A percentile compares a stretch with the other conserved stretches of the same genome.
Conservation (phyloP, 2,329 filamentous ascomycete genomes). For the Penicillium sp. region DNA sequence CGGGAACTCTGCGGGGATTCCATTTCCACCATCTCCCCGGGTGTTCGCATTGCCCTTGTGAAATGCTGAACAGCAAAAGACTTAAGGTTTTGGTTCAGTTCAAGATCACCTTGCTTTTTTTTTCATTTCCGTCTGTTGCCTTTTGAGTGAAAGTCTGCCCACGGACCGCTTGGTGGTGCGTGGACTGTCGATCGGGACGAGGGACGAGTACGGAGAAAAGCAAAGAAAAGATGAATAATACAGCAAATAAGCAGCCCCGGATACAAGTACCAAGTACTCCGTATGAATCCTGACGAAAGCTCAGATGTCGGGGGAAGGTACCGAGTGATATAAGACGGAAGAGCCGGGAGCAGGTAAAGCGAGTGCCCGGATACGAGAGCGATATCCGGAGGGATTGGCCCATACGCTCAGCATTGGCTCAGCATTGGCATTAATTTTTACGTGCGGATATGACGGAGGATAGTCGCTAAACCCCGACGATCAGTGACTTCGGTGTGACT, state of each 20-base stretch:
- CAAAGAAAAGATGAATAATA: no score
- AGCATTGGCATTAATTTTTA: conserved; percentile 1
- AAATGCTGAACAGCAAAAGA: background rate
- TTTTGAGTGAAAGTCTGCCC: background rate
- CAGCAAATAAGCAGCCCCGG: no score
- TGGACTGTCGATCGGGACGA: background rate
- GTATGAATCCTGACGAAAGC: no score
- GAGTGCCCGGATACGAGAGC: conserved; percentile 3
- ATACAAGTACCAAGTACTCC: no score
- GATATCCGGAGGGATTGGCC: background rate
- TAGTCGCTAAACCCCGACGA: background rate
- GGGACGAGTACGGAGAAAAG: no score
- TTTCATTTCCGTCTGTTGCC: background rate
- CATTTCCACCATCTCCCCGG: no score
- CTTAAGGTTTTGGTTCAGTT: background rate
- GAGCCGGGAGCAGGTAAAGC: background rate
- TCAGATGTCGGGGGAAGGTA: no score
- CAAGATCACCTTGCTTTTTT: background rate
- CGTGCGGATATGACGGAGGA: conserved; percentile 5
- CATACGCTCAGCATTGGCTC: background rate
- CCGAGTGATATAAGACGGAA: background rate
- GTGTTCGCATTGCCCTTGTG: no score
- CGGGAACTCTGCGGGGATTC: no score
- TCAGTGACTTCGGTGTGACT: background rate
- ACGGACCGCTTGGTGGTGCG: background rate